Percentiles rank a stretch among this genome's conserved stretches.
phyloP scores from a whole-genome alignment of 1,284 basidiomycete genomes.

The Tremellales sp. region DNA sequence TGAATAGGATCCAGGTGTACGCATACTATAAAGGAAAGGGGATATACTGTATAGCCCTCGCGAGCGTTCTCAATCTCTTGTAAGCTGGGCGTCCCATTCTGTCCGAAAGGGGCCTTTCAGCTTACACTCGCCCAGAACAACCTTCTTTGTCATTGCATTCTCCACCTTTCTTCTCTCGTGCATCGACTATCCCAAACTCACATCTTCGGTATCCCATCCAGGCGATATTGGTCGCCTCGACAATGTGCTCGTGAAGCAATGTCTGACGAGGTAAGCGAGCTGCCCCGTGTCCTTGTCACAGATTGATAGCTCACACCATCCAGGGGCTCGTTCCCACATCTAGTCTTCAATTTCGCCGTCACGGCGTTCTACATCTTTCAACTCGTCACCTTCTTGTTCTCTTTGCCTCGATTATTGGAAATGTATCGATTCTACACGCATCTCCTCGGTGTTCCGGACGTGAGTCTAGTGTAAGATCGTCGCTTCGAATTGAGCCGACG shows the following conservation, averaged over 20 bases:
- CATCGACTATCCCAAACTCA: slow-evolving; percentile 81
- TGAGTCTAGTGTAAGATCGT: slow-evolving; percentile 41
- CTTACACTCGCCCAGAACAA: slow-evolving; percentile 61
- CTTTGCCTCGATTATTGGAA: slow-evolving; percentile 69
- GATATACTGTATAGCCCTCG: slow-evolving; percentile 86
- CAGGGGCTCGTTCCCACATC: slow-evolving; percentile 36
- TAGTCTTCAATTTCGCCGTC: slow-evolving; percentile 75
- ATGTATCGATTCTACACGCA: slow-evolving; percentile 83
- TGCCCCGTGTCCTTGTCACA: background rate
- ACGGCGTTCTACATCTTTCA: slow-evolving; percentile 69
- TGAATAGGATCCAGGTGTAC: slow-evolving; percentile 55
- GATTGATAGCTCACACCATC: background rate
- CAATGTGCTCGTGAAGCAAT: slow-evolving; percentile 73
- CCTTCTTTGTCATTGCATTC: slow-evolving; percentile 95
- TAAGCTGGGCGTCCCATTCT: slow-evolving; percentile 52
- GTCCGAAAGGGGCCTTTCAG: background rate
- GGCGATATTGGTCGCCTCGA: slow-evolving; percentile 56
- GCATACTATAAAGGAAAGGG: slow-evolving; percentile 95
- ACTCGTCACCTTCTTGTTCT: slow-evolving; percentile 52
- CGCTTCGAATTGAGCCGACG: slow-evolving; percentile 60
- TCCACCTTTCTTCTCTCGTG: slow-evolving; percentile 94
- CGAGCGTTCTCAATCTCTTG: slow-evolving; percentile 85
- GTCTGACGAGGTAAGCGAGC: slow-evolving; percentile 67
- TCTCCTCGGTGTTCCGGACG: slow-evolving; percentile 57
- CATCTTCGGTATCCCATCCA: slow-evolving; percentile 30